Evolutionary conservation across 306 rosid genomes (phyloP).

Genomic region (Arachis hypogaea): DNA sequence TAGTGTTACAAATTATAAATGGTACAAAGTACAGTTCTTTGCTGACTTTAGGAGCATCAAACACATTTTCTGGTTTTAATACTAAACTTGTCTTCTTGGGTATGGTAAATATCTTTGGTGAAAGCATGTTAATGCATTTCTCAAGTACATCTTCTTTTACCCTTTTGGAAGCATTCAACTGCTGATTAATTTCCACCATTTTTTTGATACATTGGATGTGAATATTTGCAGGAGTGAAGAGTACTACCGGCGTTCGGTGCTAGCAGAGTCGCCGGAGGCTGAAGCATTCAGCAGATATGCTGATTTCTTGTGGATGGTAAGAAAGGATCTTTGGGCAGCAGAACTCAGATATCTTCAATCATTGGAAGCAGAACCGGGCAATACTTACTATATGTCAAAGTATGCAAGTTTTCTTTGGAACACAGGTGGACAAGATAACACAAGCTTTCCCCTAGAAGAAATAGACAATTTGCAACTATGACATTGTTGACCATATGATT

Average conservation of each 20-base stretch:
- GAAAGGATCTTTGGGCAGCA: conserved; percentile 70
- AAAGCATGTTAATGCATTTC: conserved; percentile 8
- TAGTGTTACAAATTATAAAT: background rate
- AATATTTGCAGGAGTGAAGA: conserved; percentile 73
- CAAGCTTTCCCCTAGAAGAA: conserved; percentile 49
- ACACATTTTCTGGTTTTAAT: background rate
- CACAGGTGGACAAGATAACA: conserved; percentile 61
- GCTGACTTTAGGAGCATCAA: background rate
- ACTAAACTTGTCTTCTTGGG: background rate
- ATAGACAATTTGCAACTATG: conserved; percentile 40
- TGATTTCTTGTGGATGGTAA: conserved; percentile 65
- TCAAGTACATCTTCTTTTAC: conserved; percentile 13
- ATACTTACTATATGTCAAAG: conserved; percentile 54
- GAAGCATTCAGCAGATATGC: conserved; percentile 67
- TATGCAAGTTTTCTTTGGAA: conserved; percentile 78
- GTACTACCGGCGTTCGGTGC: conserved; percentile 58
- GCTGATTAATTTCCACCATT: background rate
- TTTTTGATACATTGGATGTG: background rate
- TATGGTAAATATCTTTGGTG: background rate
- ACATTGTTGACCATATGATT: conserved; percentile 12
- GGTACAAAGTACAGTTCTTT: background rate
- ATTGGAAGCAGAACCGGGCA: conserved; percentile 61
- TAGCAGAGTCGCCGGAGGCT: conserved; percentile 55
- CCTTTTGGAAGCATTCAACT: background rate
- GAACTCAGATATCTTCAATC: conserved; percentile 68